Evolutionary conservation across 768 basidiomycete genomes (phyloP).

Genomic region (Rhizopogon roseolus): DNA sequence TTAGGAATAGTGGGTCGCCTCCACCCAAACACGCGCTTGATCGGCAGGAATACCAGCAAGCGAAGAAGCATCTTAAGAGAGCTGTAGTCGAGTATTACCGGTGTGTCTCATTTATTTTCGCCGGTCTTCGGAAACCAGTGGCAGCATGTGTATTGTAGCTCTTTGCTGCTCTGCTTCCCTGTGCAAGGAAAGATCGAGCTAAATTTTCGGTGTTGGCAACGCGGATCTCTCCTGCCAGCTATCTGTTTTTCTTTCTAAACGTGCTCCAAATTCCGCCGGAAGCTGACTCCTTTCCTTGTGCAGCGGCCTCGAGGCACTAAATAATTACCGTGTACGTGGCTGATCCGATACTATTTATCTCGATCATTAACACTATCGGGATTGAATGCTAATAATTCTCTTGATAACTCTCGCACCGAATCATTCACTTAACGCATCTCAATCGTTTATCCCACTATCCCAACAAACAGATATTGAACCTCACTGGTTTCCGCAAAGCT

Average conservation of each 20-base stretch:
- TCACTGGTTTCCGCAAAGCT: slow-evolving; percentile 85
- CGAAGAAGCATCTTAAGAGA: slow-evolving; percentile 81
- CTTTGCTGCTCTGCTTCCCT: background rate
- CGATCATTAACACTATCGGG: background rate
- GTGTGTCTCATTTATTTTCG: slow-evolving; percentile 29
- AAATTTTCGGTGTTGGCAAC: background rate
- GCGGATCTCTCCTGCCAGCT: background rate
- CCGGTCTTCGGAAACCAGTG: background rate
- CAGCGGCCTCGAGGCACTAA: slow-evolving; percentile 78
- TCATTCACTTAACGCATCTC: too few relatives aligned
- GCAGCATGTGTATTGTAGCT: background rate
- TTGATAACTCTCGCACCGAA: background rate
- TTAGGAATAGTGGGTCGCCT: background rate
- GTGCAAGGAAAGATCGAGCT: background rate
- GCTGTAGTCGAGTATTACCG: slow-evolving; percentile 84
- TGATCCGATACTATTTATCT: background rate
- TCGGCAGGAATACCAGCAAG: slow-evolving; percentile 77
- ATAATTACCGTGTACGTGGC: slow-evolving; percentile 75
- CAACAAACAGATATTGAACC: slow-evolving; percentile 62
- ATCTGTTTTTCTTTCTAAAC: background rate
- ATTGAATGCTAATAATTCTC: background rate
- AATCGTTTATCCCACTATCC: background rate
- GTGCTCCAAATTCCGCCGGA: background rate
- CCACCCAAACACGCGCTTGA: slow-evolving; percentile 28
- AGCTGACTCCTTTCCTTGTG: background rate